These are phyloP conservation scores for Fusarium sp. DNA, from an alignment of 2,329 filamentous ascomycete genomes.

Conservation along the genomic window DNA sequence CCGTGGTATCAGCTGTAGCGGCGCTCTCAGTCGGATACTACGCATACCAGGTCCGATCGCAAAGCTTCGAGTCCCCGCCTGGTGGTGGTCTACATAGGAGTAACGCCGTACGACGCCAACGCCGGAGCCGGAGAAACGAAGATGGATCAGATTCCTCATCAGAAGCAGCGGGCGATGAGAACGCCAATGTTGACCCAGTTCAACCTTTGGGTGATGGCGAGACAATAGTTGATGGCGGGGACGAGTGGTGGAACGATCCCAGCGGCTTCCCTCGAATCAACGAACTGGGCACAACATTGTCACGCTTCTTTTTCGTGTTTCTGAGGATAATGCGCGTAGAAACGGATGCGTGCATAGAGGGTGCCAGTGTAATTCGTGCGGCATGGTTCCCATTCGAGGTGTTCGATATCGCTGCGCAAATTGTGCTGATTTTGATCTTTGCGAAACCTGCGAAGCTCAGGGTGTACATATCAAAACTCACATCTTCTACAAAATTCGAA, in stretches of 20 bases:
- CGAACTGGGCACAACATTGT: constrained; percentile 82
- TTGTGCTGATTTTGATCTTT: constrained; percentile 95
- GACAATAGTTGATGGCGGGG: constrained; percentile 57
- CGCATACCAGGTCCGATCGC: constrained; percentile 60
- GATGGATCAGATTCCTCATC: constrained; percentile 59
- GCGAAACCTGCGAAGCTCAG: constrained; percentile 89
- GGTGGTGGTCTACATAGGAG: constrained; percentile 69
- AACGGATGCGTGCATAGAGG: constrained; percentile 94
- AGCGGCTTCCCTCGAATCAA: constrained; percentile 56
- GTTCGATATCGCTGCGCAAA: constrained; percentile 95
- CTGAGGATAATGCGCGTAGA: constrained; percentile 88
- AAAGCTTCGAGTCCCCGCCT: constrained; percentile 39
- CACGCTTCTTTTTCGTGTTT: constrained; percentile 88
- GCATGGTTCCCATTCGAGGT: constrained; percentile 88
- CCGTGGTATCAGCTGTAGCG: constrained; percentile 67
- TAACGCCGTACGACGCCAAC: constrained; percentile 72
- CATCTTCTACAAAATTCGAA: constrained; percentile 94
- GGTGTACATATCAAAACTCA: constrained; percentile 87
- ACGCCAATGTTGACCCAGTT: constrained; percentile 51
- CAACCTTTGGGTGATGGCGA: constrained; percentile 55
- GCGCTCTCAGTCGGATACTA: constrained; percentile 70
- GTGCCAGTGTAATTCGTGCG: constrained; percentile 91
- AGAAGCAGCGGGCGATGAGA: constrained; percentile 61
- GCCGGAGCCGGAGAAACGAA: constrained; percentile 53
- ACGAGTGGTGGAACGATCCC: constrained; percentile 67